Conservation (phyloP, 352 stramenopile genomes). For the Globisporangium cylindrosporum region DNA sequence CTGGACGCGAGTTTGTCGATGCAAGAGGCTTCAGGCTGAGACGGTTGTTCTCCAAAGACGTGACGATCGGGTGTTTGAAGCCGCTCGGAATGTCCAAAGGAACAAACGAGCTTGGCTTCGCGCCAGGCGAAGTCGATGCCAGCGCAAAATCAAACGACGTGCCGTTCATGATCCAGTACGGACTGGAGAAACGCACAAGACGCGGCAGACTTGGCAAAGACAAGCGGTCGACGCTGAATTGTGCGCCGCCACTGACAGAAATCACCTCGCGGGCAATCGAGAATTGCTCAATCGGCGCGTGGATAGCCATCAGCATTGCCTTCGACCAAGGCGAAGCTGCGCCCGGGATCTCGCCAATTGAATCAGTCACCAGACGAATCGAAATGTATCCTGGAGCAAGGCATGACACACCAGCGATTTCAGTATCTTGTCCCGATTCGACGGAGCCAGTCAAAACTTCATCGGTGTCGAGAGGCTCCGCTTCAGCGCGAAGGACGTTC, state of each 20-base stretch:
- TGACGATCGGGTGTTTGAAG: constrained; percentile 68
- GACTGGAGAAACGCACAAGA: constrained; percentile 76
- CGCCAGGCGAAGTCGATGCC: constrained; percentile 51
- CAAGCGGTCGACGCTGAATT: constrained; percentile 74
- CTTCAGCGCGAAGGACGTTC: constrained; percentile 39
- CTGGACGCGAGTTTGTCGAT: constrained; percentile 43
- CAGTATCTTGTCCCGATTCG: constrained; percentile 64
- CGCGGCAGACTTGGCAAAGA: constrained; percentile 64
- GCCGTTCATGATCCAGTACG: constrained; percentile 87
- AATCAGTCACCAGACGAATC: constrained; percentile 51
- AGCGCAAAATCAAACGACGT: constrained; percentile 67
- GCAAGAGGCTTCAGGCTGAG: constrained; percentile 65
- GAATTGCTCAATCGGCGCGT: constrained; percentile 70
- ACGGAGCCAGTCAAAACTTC: constrained; percentile 51
- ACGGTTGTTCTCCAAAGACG: constrained; percentile 53
- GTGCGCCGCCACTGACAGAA: constrained; percentile 42
- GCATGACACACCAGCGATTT: constrained; percentile 73
- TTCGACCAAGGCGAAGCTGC: constrained; percentile 67
- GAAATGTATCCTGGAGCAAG: constrained; percentile 70
- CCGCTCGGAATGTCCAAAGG: constrained; percentile 37
- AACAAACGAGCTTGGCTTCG: constrained; percentile 44
- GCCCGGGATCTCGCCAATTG: constrained; percentile 19
- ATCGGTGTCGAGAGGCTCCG: constrained; percentile 25
- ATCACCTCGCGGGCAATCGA: constrained; percentile 61
- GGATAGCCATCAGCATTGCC: constrained; percentile 82